phyloP scores from a whole-genome alignment of 805 yeast genomes.

The Teunomyces pallodes region DNA sequence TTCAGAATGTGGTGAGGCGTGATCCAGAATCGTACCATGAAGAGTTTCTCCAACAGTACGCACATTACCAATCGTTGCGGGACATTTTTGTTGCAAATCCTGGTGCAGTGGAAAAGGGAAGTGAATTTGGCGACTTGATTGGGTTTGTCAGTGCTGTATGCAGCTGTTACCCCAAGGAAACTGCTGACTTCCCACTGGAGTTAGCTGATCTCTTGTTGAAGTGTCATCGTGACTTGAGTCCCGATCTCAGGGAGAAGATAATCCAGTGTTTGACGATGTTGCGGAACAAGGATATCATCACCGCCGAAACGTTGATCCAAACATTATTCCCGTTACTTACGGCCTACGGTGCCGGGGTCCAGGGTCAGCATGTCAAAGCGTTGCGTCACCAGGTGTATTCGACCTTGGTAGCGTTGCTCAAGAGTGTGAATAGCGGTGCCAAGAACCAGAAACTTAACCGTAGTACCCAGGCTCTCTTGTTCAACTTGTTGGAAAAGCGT shows the following conservation, averaged over 20 bases:
- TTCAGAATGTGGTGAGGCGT: constrained; percentile 89
- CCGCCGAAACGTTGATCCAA: constrained; percentile 78
- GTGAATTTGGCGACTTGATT: constrained; percentile 76
- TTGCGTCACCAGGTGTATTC: constrained; percentile 80
- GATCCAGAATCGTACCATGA: constrained; percentile 94
- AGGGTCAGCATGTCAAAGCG: constrained; percentile 70
- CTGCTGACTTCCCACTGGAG: constrained; percentile 81
- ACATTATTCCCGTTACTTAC: constrained; percentile 82
- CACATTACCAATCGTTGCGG: constrained; percentile 87
- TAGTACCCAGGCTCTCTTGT: constrained; percentile 87
- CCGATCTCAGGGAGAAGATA: constrained; percentile 88
- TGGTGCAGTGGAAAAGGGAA: constrained; percentile 50
- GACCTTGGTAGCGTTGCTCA: constrained; percentile 73
- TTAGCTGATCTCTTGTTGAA: constrained; percentile 62
- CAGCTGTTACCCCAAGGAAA: constrained; percentile 83
- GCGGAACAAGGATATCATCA: constrained; percentile 77
- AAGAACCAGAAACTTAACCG: constrained; percentile 87
- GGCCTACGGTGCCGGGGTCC: constrained; percentile 52
- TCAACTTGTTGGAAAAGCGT: constrained; percentile 79
- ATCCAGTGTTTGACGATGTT: constrained; percentile 87
- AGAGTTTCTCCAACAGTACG: constrained; percentile 88
- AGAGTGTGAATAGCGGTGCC: constrained; percentile 81
- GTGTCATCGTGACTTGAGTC: constrained; percentile 77
- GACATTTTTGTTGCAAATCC: constrained; percentile 83
- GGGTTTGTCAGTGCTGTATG: constrained; percentile 94